These are phyloP conservation scores for Periconia sp. DNA, from an alignment of 2,329 filamentous ascomycete genomes.

Conservation along the genomic window DNA sequence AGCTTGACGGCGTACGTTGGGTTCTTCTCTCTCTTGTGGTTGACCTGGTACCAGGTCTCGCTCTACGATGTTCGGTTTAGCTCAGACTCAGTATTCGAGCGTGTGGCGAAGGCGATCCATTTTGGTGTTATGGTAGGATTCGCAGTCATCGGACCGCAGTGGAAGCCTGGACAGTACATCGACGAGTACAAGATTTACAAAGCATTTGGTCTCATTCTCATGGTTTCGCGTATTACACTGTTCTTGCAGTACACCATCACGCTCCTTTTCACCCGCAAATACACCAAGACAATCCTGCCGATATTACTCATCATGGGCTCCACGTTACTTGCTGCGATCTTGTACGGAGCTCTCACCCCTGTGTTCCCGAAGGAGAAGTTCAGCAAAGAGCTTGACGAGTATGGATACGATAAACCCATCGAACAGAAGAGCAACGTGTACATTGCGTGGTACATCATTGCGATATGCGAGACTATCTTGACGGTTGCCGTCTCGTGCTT, in stretches of 20 bases:
- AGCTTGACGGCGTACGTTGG: slow-evolving; percentile 54
- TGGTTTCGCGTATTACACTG: slow-evolving; percentile 45
- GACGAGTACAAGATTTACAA: slow-evolving; percentile 53
- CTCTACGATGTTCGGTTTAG: slow-evolving; percentile 71
- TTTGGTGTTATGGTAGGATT: slow-evolving; percentile 71
- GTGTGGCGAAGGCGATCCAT: slow-evolving; percentile 63
- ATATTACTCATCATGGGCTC: slow-evolving; percentile 40
- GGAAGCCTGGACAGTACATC: slow-evolving; percentile 44
- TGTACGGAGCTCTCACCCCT: slow-evolving; percentile 40
- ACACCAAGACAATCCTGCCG: slow-evolving; percentile 36
- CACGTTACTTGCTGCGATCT: slow-evolving; percentile 40
- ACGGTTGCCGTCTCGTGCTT: slow-evolving; percentile 38
- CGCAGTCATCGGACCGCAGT: slow-evolving; percentile 61
- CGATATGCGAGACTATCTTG: slow-evolving; percentile 35
- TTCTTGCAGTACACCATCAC: slow-evolving; percentile 47
- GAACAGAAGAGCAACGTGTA: slow-evolving; percentile 44
- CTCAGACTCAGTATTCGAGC: slow-evolving; percentile 68
- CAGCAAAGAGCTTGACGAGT: slow-evolving; percentile 4
- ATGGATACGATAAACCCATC: not conserved
- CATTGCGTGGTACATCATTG: slow-evolving; percentile 60
- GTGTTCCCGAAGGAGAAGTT: slow-evolving; percentile 28
- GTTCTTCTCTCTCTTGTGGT: slow-evolving; percentile 67
- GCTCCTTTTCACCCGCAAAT: slow-evolving; percentile 39
- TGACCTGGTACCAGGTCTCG: slow-evolving; percentile 70
- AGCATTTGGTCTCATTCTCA: slow-evolving; percentile 45